These are phyloP conservation scores for Lathyrus tuberosus DNA, from an alignment of 306 rosid genomes.

Conservation along the genomic window DNA sequence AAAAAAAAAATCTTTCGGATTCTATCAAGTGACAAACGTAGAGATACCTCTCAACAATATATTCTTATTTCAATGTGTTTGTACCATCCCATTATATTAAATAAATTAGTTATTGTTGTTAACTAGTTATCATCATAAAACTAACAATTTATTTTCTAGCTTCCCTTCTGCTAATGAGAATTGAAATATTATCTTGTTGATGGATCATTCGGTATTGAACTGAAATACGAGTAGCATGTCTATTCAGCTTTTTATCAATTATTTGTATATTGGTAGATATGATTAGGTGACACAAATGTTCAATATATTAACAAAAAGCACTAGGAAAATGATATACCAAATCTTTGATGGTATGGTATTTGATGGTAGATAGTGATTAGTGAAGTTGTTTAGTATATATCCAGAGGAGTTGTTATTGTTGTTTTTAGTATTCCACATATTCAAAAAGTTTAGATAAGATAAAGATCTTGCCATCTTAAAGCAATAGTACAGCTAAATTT, in stretches of 20 bases:
- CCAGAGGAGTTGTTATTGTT: constrained; percentile 11
- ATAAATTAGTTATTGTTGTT: neutral
- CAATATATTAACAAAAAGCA: constrained; percentile 16
- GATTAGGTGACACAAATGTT: constrained; percentile 27
- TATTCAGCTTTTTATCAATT: constrained; percentile 2
- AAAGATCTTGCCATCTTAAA: constrained; percentile 30
- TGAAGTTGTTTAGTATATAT: constrained; percentile 21
- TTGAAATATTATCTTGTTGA: constrained; percentile 32
- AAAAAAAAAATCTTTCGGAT: no score
- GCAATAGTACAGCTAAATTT: constrained; percentile 23
- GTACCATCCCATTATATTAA: neutral
- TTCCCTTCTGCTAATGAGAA: neutral
- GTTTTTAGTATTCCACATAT: no score
- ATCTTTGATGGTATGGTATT: constrained; percentile 21
- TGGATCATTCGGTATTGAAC: constrained; percentile 3
- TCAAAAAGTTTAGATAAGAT: neutral
- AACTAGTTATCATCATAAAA: neutral
- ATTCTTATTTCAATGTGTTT: neutral
- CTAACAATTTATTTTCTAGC: constrained; percentile 2
- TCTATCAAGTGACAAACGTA: neutral
- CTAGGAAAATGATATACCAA: constrained; percentile 15
- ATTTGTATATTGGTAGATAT: constrained; percentile 3
- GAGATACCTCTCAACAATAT: neutral
- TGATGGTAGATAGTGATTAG: no score
- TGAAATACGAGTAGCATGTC: neutral